Base-by-base conservation (phyloP, 2,329 filamentous ascomycete species). In the Botrytis tulipae region DNA sequence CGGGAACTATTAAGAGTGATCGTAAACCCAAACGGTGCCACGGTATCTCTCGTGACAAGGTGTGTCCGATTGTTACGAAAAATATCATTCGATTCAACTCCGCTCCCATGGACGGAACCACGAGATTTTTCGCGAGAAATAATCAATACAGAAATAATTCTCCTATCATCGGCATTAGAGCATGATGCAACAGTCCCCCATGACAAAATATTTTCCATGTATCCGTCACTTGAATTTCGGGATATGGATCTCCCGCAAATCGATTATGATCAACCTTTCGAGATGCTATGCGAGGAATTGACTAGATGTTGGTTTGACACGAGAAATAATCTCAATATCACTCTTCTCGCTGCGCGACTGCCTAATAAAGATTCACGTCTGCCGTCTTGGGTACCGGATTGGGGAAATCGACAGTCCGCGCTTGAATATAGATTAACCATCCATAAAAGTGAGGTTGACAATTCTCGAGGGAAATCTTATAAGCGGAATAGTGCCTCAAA, bases 81-180 rank as follows among this genome's bases (percentile, higher is more conserved):
- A 0, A 14, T 4, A 10, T 10, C 4, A 32, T 32, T 7, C 29
- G 7, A 32, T 32, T 32, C 51, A 32, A 57, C n/a, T 48, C 9
- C 20, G 3, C 18, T 3, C 8, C 46, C 25, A 25, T 48, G 1
- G 22, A 48, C 22, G 0, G 46, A 51, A 25, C 22, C 3, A n/a
- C 48, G 6, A 51, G 0, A n/a, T 51, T 1, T 4, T 51, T 51
- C 10, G 4, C 48, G 10, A 3, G 5, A 0, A 1, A 7, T 12
- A 6, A 3, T 51, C 4, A 0, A n/a, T 51, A 6, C 1, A 0
- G 48, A 51, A 14, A 59, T 32, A 0, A 59, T 0, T 9, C 29
- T 32, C n/a, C n/a, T 32, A 32, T 57, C 54, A 57, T 57, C n/a
- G 14, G 16, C 1, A 57, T 57, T 32, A 57, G 29, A 57, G 54